phyloP scores from a whole-genome alignment of 768 basidiomycete genomes.

The Serendipita indica region DNA sequence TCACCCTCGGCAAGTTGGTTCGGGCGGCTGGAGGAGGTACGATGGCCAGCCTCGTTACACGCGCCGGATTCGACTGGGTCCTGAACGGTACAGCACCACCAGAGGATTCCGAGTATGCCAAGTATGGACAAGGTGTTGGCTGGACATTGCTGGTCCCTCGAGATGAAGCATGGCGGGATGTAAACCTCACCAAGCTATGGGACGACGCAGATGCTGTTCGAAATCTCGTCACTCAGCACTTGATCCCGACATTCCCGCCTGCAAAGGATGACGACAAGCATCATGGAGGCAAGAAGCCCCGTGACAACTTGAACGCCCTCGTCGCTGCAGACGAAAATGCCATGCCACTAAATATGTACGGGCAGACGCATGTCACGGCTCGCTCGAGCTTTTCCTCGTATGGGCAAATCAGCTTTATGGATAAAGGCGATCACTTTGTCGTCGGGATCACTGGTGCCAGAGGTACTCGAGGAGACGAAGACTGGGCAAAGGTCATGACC shows the following conservation, averaged over 20 bases:
- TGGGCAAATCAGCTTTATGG: conserved; percentile 22
- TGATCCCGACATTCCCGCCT: conserved; percentile 36
- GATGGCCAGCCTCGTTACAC: conserved; percentile 70
- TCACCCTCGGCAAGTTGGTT: conserved; percentile 81
- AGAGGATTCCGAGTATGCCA: conserved; percentile 50
- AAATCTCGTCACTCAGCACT: conserved; percentile 58
- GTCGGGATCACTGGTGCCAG: conserved; percentile 30
- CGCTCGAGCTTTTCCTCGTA: conserved; percentile 34
- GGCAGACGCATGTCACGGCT: conserved; percentile 65
- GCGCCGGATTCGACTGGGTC: conserved; percentile 83
- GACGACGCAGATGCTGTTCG: conserved; percentile 39
- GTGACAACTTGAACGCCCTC: conserved; percentile 21
- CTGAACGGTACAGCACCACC: conserved; percentile 73
- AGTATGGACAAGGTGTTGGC: conserved; percentile 35
- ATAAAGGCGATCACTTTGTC: conserved; percentile 18
- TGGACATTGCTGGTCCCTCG: conserved; percentile 89
- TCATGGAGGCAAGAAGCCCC: conserved; percentile 6
- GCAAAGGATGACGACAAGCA: conserved; percentile 12
- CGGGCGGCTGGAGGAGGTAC: conserved; percentile 78
- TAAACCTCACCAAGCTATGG: conserved; percentile 66
- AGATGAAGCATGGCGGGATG: conserved; percentile 78
- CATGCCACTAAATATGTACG: conserved; percentile 50
- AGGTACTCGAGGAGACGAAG: conserved; percentile 26
- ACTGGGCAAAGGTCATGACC: conserved; percentile 35
- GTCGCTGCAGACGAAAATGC: conserved; percentile 40